Evolutionary conservation across 108 stramenopile genomes (phyloP), one percentile per base, ranked within the genome.

Genomic region (Skeletonema costatum): DNA sequence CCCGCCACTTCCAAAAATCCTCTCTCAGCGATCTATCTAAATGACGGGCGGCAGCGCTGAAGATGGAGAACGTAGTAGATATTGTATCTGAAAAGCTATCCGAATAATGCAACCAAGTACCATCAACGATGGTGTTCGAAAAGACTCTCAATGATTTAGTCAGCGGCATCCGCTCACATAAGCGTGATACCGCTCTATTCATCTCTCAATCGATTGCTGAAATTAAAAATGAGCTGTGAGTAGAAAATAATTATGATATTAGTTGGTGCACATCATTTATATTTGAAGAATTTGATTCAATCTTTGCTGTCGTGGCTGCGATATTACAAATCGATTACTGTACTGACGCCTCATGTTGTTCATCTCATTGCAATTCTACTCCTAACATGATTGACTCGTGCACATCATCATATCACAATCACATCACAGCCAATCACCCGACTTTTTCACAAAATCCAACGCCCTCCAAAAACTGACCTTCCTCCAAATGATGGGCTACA

Each of bases 401-500:
- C 12, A 51, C 50, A 19, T 19, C n/a, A 51, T 17, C n/a, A 50
- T 19, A n/a, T n/a, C n/a, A 2, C 1, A 13, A 19, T 41, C 11
- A 25, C 11, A 19, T 2, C n/a, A 51, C 50, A 56, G 53, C 21
- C 88, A 87, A 77, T 93, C 91, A 29, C 87, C 87, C 46, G 98
- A 99, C 77, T 82, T 96, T 64, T 89, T 91, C 70, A 78, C 96
- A 68, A 99, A 99, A 74, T 86, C 90, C 36, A 96, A 97, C 66
- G 99, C 98, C 14, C 83, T 99, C 10, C 94, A 97, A 68, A 99
- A 99, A 76, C 75, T 99, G 29, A 99, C 98, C 39, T 96, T 98
- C 74, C 87, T 99, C 61, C 98, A 98, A 77, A 98, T 98, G 97
- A 93, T 98, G 87, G 99, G 99, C 12, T 98, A 98, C 78, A 91